Evolutionary conservation across 2,329 filamentous ascomycete genomes (phyloP).

Genomic region (Penicillium sp.): DNA sequence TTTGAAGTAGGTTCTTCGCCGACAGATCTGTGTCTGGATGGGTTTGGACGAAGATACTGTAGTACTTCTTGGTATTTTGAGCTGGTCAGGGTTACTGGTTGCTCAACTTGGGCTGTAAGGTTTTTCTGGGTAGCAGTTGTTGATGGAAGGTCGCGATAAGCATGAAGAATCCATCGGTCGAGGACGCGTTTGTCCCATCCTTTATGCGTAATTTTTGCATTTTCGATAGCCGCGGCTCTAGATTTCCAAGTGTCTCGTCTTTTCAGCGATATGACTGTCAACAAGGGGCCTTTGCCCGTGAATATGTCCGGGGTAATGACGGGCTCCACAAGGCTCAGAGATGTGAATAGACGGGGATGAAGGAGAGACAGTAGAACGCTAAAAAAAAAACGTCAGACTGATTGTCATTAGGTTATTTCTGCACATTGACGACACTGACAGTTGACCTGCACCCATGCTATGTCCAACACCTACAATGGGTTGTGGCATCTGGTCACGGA

Average conservation of each 20-base stretch:
- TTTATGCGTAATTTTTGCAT: background rate
- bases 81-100: conserved; percentile 1
- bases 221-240: background rate
- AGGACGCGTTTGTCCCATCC: conserved; percentile 11
- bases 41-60: conserved; percentile 6
- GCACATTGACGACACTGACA: conserved; percentile 36
- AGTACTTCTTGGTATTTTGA: conserved; percentile 11
- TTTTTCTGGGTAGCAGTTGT: background rate
- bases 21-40: background rate
- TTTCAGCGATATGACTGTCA: conserved; percentile 5
- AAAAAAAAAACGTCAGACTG: background rate
- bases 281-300: background rate
- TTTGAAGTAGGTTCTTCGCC: background rate
- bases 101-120: background rate
- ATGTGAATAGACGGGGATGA: conserved; percentile 74
- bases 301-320: conserved; percentile 17
- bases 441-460: conserved; percentile 67
- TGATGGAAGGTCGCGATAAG: conserved; percentile 2
- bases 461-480: conserved; percentile 2
- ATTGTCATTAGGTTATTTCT: background rate
- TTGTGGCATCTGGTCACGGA: conserved; percentile 2
- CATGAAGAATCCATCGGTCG: conserved; percentile 4
- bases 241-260: conserved; percentile 9
- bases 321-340: conserved; percentile 71
- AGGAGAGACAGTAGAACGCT: conserved; percentile 63